phyloP scores from a whole-genome alignment of 1,284 basidiomycete species.

The Rugosomyces carneus region DNA sequence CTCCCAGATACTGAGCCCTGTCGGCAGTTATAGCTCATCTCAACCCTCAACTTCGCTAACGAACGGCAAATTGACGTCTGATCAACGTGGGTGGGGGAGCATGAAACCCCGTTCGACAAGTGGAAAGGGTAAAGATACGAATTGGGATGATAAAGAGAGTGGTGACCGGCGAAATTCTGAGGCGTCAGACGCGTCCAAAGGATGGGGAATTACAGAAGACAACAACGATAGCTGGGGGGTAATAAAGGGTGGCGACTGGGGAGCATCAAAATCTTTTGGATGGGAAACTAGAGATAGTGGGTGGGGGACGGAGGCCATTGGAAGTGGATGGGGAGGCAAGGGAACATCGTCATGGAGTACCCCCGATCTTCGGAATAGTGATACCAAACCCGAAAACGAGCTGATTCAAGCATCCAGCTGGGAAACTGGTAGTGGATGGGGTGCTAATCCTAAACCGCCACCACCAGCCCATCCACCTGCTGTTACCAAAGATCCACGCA shows the following conservation, averaged over 20 bases:
- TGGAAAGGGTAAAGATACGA: background rate
- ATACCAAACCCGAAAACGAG: background rate
- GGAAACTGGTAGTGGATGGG: conserved; percentile 5
- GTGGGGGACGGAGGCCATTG: conserved; percentile 1
- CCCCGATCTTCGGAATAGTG: background rate
- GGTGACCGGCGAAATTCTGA: background rate
- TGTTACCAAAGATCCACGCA: background rate
- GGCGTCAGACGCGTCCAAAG: background rate
- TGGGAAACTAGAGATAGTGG: conserved; percentile 1
- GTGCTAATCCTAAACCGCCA: conserved; percentile 3
- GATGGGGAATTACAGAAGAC: background rate
- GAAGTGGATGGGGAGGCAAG: conserved; percentile 3
- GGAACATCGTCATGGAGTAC: background rate
- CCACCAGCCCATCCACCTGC: background rate
- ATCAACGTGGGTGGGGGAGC: background rate
- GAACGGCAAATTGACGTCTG: background rate
- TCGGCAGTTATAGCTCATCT: background rate
- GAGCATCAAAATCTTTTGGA: background rate
- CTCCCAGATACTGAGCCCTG: background rate
- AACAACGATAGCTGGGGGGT: background rate
- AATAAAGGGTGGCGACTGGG: background rate
- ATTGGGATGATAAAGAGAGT: background rate
- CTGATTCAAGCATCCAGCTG: conserved; percentile 2
- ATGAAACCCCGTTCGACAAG: background rate
- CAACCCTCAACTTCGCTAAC: background rate